Conservation (phyloP, 192 early-diverging fungal species). For the Umbelopsis vinacea region DNA sequence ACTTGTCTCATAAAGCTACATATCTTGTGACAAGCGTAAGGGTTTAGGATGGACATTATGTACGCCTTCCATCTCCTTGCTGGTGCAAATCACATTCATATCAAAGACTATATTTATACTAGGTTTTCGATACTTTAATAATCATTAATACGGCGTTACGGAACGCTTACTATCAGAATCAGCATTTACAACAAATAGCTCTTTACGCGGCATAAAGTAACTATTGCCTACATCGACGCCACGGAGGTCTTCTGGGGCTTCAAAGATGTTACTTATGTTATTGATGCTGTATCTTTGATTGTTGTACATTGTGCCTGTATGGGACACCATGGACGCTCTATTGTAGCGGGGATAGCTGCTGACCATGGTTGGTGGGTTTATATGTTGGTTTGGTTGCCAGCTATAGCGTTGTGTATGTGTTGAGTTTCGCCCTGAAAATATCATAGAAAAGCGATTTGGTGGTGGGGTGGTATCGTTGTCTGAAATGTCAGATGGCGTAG, state of each 20-base stretch:
- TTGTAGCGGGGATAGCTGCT: not conserved
- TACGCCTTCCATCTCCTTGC: too few relatives aligned
- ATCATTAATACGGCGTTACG: too few relatives aligned
- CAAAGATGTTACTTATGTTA: not conserved
- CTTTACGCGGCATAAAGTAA: slow-evolving; percentile 21
- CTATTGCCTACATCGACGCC: slow-evolving; percentile 11
- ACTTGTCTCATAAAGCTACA: too few relatives aligned
- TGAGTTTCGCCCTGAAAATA: not conserved
- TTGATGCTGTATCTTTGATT: not conserved
- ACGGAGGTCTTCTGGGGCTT: not conserved
- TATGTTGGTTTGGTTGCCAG: not conserved
- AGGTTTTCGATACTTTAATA: too few relatives aligned
- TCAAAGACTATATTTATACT: too few relatives aligned
- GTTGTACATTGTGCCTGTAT: slow-evolving; percentile 6
- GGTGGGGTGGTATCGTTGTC: not conserved
- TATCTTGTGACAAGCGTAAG: too few relatives aligned
- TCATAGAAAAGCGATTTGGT: not conserved
- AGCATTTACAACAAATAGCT: slow-evolving; percentile 25
- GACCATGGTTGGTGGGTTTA: not conserved
- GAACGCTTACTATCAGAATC: slow-evolving; percentile 4
- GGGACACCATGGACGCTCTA: not conserved
- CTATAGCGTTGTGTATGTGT: not conserved
- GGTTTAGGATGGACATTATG: too few relatives aligned
- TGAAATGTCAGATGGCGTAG: not conserved
- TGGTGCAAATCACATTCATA: too few relatives aligned